Evolutionary conservation across 768 basidiomycete genomes (phyloP).

Genomic region (Lactarius pseudohatsudake): DNA sequence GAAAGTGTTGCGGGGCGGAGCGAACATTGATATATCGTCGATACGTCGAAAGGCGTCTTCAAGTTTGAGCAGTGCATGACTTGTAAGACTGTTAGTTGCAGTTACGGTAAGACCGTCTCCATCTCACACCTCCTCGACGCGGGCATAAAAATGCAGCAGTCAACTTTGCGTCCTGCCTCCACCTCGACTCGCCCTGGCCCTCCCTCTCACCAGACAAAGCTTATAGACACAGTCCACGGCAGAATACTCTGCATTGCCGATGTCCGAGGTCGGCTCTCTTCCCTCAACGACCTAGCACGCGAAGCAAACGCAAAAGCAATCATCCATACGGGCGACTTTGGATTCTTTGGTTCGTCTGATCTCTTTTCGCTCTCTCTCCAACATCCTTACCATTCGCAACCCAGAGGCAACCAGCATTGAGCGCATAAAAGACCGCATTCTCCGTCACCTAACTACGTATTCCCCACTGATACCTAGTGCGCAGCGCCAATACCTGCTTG

Average conservation of each 20-base stretch:
- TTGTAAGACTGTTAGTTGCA: no score
- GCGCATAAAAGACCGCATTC: constrained; percentile 91
- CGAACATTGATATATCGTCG: no score
- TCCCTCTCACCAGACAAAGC: constrained; percentile 71
- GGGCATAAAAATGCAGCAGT: constrained; percentile 47
- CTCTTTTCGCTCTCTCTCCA: not conserved
- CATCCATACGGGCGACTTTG: constrained; percentile 98
- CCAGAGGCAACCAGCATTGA: constrained; percentile 78
- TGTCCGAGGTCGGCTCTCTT: constrained; percentile 82
- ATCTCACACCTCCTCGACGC: not conserved
- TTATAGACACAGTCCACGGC: constrained; percentile 75
- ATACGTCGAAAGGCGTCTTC: no score
- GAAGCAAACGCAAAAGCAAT: constrained; percentile 89
- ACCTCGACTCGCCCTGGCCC: constrained; percentile 57
- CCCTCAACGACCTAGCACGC: constrained; percentile 85
- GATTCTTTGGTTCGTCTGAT: constrained; percentile 77
- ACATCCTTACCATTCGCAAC: constrained; percentile 28
- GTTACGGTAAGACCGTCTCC: no score
- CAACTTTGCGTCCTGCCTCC: constrained; percentile 56
- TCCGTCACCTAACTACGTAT: constrained; percentile 94
- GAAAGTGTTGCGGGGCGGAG: no score
- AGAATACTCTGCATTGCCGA: constrained; percentile 95
- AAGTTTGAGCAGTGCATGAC: no score
- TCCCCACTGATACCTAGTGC: constrained; percentile 88
- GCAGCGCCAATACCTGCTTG: constrained; percentile 75